These are phyloP conservation scores for Marasmius sp. DNA, from an alignment of 1,284 basidiomycete species.

Conservation along the genomic window DNA sequence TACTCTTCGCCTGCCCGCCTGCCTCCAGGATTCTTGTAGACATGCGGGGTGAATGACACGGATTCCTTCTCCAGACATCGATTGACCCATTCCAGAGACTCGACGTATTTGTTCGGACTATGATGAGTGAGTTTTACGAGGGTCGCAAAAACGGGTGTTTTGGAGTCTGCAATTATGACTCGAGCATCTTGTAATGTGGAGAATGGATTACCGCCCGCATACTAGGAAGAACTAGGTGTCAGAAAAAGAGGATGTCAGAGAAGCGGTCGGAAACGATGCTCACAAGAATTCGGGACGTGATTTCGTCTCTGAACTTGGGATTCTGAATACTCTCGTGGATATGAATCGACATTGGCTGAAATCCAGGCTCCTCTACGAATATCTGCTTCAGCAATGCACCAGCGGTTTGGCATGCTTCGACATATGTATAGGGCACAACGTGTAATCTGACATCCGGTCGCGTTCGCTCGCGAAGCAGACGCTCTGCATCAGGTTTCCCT, in stretches of 20 bases:
- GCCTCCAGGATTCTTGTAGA: conserved; percentile 80
- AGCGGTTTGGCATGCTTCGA: conserved; percentile 75
- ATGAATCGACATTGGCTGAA: conserved; percentile 65
- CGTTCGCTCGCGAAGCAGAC: conserved; percentile 69
- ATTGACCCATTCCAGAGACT: conserved; percentile 79
- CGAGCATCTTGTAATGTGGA: conserved; percentile 64
- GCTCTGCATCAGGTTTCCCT: conserved; percentile 65
- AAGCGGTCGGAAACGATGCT: conserved; percentile 20
- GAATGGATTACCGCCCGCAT: conserved; percentile 74
- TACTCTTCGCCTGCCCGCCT: conserved; percentile 79
- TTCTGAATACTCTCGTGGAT: conserved; percentile 78
- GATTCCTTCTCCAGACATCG: conserved; percentile 69
- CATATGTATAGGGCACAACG: conserved; percentile 76
- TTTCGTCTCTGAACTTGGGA: conserved; percentile 60
- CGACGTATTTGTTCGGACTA: conserved; percentile 67
- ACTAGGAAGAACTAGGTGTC: conserved; percentile 38
- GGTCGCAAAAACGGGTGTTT: conserved; percentile 68
- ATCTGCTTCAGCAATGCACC: conserved; percentile 72
- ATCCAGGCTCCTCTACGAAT: conserved; percentile 53
- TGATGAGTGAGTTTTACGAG: conserved; percentile 70
- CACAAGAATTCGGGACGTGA: conserved; percentile 69
- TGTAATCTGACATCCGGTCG: conserved; percentile 58
- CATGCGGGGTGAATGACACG: conserved; percentile 65
- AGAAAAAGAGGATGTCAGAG: conserved; percentile 7
- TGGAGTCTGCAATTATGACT: conserved; percentile 75